Percentiles rank a stretch among this genome's conserved stretches.
Conservation (phyloP, 2,329 filamentous ascomycete genomes). For the Ustulina deusta region DNA sequence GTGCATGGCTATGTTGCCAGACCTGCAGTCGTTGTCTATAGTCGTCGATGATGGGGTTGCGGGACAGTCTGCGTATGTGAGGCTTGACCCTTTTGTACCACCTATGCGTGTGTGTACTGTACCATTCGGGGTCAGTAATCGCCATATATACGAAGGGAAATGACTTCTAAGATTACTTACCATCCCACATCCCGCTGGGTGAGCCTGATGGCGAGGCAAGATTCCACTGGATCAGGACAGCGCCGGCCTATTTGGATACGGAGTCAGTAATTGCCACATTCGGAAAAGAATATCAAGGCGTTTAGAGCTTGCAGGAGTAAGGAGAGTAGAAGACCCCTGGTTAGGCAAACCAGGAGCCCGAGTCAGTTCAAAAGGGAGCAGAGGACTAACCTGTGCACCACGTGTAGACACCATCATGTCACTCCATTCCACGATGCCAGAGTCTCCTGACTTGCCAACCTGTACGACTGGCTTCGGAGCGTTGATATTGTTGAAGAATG, state of each 20-base stretch:
- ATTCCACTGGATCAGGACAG: constrained; percentile 75
- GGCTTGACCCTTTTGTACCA: constrained; percentile 75
- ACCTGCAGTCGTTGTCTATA: constrained; percentile 54
- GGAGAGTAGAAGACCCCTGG: neutral
- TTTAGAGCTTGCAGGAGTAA: neutral
- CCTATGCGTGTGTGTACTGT: constrained; percentile 77
- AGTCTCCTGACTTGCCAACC: constrained; percentile 67
- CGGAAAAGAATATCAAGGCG: neutral
- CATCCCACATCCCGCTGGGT: constrained; percentile 76
- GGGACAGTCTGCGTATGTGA: constrained; percentile 72
- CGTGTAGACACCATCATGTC: constrained; percentile 73
- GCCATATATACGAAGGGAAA: neutral
- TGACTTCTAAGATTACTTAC: constrained; percentile 12
- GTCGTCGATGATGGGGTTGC: constrained; percentile 57
- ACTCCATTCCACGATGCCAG: constrained; percentile 70
- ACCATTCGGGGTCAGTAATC: constrained; percentile 7
- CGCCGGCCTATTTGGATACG: constrained; percentile 57
- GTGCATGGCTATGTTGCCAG: constrained; percentile 59
- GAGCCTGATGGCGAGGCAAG: constrained; percentile 53
- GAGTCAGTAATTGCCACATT: neutral
- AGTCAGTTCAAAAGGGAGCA: neutral
- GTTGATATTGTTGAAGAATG: constrained; percentile 60
- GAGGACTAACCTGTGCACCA: constrained; percentile 58
- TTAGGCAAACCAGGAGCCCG: neutral
- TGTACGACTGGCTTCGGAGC: constrained; percentile 68